phyloP scores from a whole-genome alignment of 192 early-diverging fungal genomes.

The Podochytrium sp. region DNA sequence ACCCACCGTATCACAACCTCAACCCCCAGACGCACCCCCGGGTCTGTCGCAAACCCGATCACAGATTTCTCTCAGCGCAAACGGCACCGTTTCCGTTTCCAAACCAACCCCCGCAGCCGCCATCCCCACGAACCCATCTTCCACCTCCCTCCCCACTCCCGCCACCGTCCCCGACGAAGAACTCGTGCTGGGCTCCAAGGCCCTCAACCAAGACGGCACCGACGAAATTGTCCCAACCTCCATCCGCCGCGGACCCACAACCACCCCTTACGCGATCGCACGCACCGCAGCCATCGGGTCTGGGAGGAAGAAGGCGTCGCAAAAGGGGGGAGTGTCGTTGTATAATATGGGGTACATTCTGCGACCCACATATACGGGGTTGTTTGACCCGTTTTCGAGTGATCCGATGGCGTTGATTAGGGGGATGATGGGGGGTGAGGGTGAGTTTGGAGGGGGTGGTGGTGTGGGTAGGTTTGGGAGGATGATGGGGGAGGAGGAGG shows the following conservation, averaged over 20 bases:
- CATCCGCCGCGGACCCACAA: conserved; percentile 12
- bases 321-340: conserved; percentile 17
- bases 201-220: conserved; percentile 40
- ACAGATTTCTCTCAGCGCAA: not conserved
- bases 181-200: conserved; percentile 45
- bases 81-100: not conserved
- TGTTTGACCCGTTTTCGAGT: conserved; percentile 56
- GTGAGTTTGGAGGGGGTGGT: not conserved
- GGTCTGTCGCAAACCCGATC: not conserved
- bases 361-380: conserved; percentile 52
- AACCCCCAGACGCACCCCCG: not conserved
- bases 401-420: conserved; percentile 38
- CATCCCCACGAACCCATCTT: not conserved
- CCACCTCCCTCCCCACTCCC: not conserved
- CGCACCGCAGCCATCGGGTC: not conserved
- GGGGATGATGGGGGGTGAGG: not conserved
- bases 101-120: not conserved
- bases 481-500: not conserved
- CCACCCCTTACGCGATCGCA: conserved; percentile 5
- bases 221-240: conserved; percentile 28
- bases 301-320: not conserved
- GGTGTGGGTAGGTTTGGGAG: not conserved
- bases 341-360: conserved; percentile 45
- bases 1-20: not conserved
- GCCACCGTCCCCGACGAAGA: conserved; percentile 32